Conservation (phyloP, 1,284 basidiomycete species). For the Laetiporus sulphureus region DNA sequence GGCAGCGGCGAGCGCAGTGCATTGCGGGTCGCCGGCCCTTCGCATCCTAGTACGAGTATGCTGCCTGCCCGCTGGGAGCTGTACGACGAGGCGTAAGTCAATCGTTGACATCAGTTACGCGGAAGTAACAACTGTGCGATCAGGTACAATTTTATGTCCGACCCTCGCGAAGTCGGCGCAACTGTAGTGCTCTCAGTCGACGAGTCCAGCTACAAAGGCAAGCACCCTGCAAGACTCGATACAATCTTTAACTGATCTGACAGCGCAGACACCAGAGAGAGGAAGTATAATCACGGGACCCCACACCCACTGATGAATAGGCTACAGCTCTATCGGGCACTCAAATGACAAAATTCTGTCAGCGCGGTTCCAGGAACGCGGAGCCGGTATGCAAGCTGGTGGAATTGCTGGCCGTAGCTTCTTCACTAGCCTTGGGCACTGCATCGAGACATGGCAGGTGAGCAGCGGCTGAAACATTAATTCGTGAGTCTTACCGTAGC, state of each 20-base stretch:
- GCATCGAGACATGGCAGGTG: slow-evolving; percentile 64
- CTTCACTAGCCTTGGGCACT: slow-evolving; percentile 76
- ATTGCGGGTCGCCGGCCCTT: slow-evolving; percentile 51
- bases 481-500: background rate
- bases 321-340: background rate
- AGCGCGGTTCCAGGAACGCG: slow-evolving; percentile 79
- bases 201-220: slow-evolving; percentile 59
- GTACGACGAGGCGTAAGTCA: slow-evolving; percentile 49
- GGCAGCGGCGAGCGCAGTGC: slow-evolving; percentile 50
- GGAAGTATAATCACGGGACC: slow-evolving; percentile 49
- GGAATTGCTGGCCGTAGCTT: slow-evolving; percentile 66
- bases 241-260: slow-evolving; percentile 1
- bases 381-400: slow-evolving; percentile 44
- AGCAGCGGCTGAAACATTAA: slow-evolving; percentile 14
- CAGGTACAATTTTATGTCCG: slow-evolving; percentile 75
- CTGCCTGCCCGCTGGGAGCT: slow-evolving; percentile 62
- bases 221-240: slow-evolving; percentile 3
- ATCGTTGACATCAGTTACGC: background rate
- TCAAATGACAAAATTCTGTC: background rate
- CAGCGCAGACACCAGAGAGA: slow-evolving; percentile 38
- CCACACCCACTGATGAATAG: slow-evolving; percentile 60
- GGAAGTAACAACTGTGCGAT: no score
- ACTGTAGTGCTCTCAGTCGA: slow-evolving; percentile 62
- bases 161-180: slow-evolving; percentile 64
- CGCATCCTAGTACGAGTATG: slow-evolving; percentile 61